Base-by-base conservation (phyloP, 805 yeast species). In the Debaryomyces tyrocola region DNA sequence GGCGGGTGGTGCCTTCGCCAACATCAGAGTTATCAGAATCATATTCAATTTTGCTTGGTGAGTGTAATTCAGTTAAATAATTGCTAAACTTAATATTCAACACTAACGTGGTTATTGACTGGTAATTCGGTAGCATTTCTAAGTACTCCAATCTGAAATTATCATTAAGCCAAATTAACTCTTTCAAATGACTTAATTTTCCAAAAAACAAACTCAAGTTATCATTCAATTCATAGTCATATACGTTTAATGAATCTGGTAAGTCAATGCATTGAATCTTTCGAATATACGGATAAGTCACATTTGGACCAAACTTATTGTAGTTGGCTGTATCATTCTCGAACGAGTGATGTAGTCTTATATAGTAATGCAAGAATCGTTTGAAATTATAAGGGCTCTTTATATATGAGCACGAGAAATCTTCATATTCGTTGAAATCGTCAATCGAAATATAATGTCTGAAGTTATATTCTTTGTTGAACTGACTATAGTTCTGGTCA, bases 231-330 rank as follows among this genome's bases (percentile, higher is more conserved):
- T 63, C 64, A 24, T 57, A 49, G 40, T 74, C 75, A 46, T 63
- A 62, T 0, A 66, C 58, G 36, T 69, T 66, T 21, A 74, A 62
- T 20, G 75, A 70, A 48, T 74, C 77, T 0, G 80, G 81, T 4
- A 77, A 51, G 20, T 59, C 56, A 1, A 68, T 54, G 41, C 73
- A 63, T 39, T 62, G 66, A 18, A 77, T 51, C 12, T 54, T 50
- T 36, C 53, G 53, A 3, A 70, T 57, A 8, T 24, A 40, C 7
- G 53, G 52, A 35, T 45, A 49, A 24, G 36, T 33, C 4, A 31
- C 12, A 20, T 43, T 41, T 2, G 29, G 33, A 11, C 28, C 28
- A n/a, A 38, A 44, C 12, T 37, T 18, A 18, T 21, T 11, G 20
- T 40, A 40, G 34, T 33, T 42, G 11, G 29, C 42, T 24, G 35